These are phyloP conservation scores for Hypoxylon rickii DNA, from an alignment of 495 filamentous ascomycete genomes.

Conservation along the genomic window DNA sequence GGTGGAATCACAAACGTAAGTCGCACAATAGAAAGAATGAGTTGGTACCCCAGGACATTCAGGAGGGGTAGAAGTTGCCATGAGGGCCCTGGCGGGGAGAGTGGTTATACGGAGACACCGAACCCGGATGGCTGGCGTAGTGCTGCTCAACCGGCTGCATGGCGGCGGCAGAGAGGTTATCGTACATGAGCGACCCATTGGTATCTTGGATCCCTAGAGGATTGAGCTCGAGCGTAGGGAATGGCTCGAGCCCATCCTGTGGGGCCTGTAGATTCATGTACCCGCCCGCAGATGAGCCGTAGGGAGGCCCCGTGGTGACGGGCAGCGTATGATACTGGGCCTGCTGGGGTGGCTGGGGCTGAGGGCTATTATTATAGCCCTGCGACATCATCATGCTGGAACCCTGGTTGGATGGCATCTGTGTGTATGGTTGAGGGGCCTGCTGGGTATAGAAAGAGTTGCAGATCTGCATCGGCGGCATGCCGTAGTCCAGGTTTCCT, in stretches of 20 bases:
- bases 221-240: conserved; percentile 41
- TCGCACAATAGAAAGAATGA: conserved; percentile 15
- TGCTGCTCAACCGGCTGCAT: conserved; percentile 41
- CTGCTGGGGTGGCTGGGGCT: conserved; percentile 25
- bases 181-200: conserved; percentile 30
- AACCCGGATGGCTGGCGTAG: conserved; percentile 45
- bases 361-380: conserved; percentile 31
- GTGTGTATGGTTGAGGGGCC: conserved; percentile 17
- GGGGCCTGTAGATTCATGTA: conserved; percentile 15
- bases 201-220: conserved; percentile 46
- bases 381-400: conserved; percentile 28
- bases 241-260: conserved; percentile 41
- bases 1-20: conserved; percentile 29
- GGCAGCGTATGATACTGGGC: conserved; percentile 30
- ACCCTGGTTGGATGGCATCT: conserved; percentile 24
- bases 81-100: conserved; percentile 45
- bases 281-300: conserved; percentile 7
- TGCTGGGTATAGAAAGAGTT: conserved; percentile 27
- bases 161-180: conserved; percentile 34
- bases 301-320: conserved; percentile 26
- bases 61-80: conserved; percentile 43
- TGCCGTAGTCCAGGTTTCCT: conserved; percentile 19
- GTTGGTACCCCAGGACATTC: conserved; percentile 19
- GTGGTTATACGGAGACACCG: conserved; percentile 47
- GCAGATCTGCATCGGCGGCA: conserved; percentile 17